These are phyloP conservation scores for Euphorbia lathyris DNA, from an alignment of 345 rosid species.

Conservation along the genomic window DNA sequence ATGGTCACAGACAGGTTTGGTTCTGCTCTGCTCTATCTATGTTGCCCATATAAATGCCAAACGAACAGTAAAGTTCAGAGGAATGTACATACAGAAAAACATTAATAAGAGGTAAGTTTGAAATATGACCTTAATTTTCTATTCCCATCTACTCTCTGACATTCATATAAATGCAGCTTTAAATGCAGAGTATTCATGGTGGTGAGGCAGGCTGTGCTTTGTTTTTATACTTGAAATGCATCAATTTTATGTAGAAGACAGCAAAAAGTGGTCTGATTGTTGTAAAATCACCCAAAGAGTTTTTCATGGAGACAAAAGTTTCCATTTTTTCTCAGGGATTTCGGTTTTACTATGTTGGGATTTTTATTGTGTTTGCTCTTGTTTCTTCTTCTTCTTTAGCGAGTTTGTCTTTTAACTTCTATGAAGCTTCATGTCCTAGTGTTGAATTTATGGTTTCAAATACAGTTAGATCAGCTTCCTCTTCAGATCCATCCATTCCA, in stretches of 20 bases:
- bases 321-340: neutral
- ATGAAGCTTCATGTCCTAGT: slow-evolving; percentile 64
- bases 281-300: neutral
- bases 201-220: neutral
- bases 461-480: slow-evolving; percentile 67
- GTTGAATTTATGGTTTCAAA: slow-evolving; percentile 62
- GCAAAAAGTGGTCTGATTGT: neutral
- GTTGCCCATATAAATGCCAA: neutral
- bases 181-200: slow-evolving; percentile 8
- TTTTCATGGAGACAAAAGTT: slow-evolving; percentile 36
- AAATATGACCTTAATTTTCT: neutral
- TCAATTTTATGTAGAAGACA: slow-evolving; percentile 1
- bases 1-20: neutral
- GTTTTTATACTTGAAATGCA: slow-evolving; percentile 2
- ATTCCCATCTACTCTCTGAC: slow-evolving; percentile 43
- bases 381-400: slow-evolving; percentile 30
- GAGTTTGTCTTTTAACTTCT: slow-evolving; percentile 61
- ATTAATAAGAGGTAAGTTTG: neutral
- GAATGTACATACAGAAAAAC: neutral
- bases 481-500: slow-evolving; percentile 62
- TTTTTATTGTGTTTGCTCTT: slow-evolving; percentile 22
- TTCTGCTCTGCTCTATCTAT: too few relatives aligned
- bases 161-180: slow-evolving; percentile 39
- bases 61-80: neutral
- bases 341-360: slow-evolving; percentile 8